A percentile compares a stretch with the other conserved stretches of the same genome.
phyloP scores from a whole-genome alignment of 2,329 filamentous ascomycete species.

The Aureobasidium sp. region DNA sequence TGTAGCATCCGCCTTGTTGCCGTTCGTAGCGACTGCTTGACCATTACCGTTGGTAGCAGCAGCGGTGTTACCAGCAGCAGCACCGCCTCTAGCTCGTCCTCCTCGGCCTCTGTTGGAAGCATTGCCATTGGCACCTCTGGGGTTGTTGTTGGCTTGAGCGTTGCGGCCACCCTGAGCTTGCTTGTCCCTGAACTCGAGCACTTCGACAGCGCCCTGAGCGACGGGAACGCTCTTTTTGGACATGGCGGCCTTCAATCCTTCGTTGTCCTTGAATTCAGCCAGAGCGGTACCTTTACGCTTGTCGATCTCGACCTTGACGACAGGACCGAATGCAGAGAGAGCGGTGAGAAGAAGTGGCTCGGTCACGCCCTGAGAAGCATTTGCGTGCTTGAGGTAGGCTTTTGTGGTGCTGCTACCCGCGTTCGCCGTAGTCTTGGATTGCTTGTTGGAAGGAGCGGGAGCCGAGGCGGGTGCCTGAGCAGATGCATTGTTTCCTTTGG shows the following conservation, averaged over 20 bases:
- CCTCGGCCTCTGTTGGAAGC: slow-evolving; percentile 8
- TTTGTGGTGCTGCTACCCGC: slow-evolving; percentile 36
- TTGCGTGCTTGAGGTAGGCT: slow-evolving; percentile 49
- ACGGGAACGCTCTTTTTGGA: slow-evolving; percentile 72
- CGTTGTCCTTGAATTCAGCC: slow-evolving; percentile 71
- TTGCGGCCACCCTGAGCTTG: slow-evolving; percentile 13
- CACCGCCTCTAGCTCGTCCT: slow-evolving; percentile 13
- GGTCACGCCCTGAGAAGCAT: slow-evolving; percentile 84
- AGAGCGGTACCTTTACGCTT: slow-evolving; percentile 93
- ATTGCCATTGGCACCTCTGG: slow-evolving; percentile 1
- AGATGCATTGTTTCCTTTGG: slow-evolving; percentile 9
- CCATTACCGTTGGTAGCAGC: slow-evolving; percentile 9
- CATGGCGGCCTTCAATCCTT: slow-evolving; percentile 67
- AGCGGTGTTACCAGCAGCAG: slow-evolving; percentile 11
- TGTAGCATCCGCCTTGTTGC: slow-evolving; percentile 3
- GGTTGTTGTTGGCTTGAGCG: slow-evolving; percentile 13
- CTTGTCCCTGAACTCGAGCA: slow-evolving; percentile 67
- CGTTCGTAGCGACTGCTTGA: neutral
- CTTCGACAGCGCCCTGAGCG: slow-evolving; percentile 76
- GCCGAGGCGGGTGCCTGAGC: slow-evolving; percentile 13
- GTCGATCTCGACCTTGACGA: slow-evolving; percentile 81
- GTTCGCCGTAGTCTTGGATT: slow-evolving; percentile 9
- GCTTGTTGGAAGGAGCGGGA: slow-evolving; percentile 6
- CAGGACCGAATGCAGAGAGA: slow-evolving; percentile 62
- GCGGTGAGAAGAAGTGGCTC: slow-evolving; percentile 68